Evolutionary conservation across 1,139 yeast species (phyloP), one percentile per base, ranked within the genome.

Genomic region (Yarrowia galli): DNA sequence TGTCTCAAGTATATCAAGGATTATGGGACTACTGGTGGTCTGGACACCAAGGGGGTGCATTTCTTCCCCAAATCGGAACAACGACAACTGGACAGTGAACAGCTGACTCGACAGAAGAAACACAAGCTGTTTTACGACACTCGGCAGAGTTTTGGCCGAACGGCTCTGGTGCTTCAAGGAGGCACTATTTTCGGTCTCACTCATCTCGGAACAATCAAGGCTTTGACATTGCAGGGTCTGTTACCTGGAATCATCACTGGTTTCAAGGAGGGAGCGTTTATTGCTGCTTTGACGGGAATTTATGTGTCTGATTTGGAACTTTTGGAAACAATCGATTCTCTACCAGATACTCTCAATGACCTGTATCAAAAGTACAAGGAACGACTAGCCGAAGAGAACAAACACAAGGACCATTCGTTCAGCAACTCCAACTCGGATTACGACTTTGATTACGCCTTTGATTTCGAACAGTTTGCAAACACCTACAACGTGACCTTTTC

Each of bases 131-230:
- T 92, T 77, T 97, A 91, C 75, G 96, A 95, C 75, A 91, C 97
- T 2, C 84, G 95, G 73, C 95, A 92, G 75, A 89, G 97, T 0
- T 86, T 90, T 77, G 99, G 99, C 0, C 86, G 92, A 67, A 92
- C 98, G 0, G 98, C 98, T 0, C 81, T 95, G 70, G 85, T 95
- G 43, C 80, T 95, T 38, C 98, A 95, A 77, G 98, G 99, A 36
- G 98, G 98, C 0, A 90, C 98, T 0, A 79, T 95, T 35, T 95
- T 93, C 79, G 98, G 98, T 0, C 81, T 95, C 70, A 92, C 97
- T 74, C 99, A 95, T 76, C 77, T 95, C 64, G 99, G 99, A 1
- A 97, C 93, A 1, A 91, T 93, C 9, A 89, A 89, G 71, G 95
- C 96, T 0, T 79, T 95, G 23, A 85, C 89, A 71, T 84, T 85